Evolutionary conservation across 1,284 basidiomycete species (phyloP).

Genomic region (Trichosporon sp.): DNA sequence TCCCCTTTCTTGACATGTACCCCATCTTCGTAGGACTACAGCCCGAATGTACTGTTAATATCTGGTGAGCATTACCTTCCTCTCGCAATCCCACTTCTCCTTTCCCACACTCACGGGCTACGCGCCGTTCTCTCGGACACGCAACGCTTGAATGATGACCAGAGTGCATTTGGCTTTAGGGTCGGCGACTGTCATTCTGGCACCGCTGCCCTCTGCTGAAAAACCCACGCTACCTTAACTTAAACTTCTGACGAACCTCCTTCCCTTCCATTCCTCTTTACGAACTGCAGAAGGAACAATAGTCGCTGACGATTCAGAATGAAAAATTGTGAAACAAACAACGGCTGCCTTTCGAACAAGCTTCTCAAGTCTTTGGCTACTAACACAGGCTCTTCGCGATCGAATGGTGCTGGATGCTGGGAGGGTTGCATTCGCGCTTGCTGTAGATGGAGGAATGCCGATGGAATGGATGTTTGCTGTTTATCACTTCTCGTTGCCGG

Average conservation of each 20-base stretch:
- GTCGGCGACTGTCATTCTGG: conserved; percentile 28
- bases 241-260: conserved; percentile 42
- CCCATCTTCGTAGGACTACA: conserved; percentile 11
- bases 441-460: not conserved
- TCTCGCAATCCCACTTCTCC: not conserved
- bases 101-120: not conserved
- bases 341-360: not conserved
- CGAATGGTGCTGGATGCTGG: not conserved
- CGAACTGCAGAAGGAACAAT: not conserved
- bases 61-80: conserved; percentile 47
- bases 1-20: conserved; percentile 22
- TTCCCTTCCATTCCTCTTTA: no score
- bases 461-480: not conserved
- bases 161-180: conserved; percentile 58
- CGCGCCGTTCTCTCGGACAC: not conserved
- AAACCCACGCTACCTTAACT: conserved; percentile 56
- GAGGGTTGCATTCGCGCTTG: not conserved
- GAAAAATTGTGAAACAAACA: not conserved
- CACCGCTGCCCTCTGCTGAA: conserved; percentile 47
- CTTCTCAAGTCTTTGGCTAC: not conserved
- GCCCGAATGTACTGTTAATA: conserved; percentile 14
- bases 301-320: conserved; percentile 15
- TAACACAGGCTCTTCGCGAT: not conserved
- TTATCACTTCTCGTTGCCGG: not conserved
- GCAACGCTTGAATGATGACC: conserved; percentile 46